A percentile compares a stretch with the other conserved stretches of the same genome.
Conservation (phyloP, 2,329 filamentous ascomycete genomes). For the Ceratocystis cacaofunesta region DNA sequence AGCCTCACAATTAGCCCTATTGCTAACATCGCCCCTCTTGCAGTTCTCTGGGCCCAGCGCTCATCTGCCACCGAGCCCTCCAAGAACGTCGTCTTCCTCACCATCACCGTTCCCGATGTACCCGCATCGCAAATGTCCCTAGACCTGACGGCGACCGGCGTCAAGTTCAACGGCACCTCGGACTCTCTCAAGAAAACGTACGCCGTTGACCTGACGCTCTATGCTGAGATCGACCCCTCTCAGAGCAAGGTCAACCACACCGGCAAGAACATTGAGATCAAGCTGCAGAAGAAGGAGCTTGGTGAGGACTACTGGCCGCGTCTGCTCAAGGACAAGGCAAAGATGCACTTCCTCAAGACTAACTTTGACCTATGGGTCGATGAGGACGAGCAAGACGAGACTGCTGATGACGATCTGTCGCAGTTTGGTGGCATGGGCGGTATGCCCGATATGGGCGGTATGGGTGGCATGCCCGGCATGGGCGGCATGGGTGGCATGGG, state of each 20-base stretch:
- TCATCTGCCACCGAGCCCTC: slow-evolving; percentile 63
- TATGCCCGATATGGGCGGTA: slow-evolving; percentile 38
- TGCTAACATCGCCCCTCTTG: background rate
- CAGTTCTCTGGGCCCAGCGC: slow-evolving; percentile 97
- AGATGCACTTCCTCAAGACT: slow-evolving; percentile 91
- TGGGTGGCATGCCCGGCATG: slow-evolving; percentile 29
- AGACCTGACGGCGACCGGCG: slow-evolving; percentile 59
- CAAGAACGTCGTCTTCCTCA: slow-evolving; percentile 93
- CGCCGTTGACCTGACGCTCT: slow-evolving; percentile 75
- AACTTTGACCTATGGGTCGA: slow-evolving; percentile 99
- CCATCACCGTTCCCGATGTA: slow-evolving; percentile 78
- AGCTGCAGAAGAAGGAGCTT: slow-evolving; percentile 93
- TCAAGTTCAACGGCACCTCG: slow-evolving; percentile 73
- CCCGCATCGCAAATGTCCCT: slow-evolving; percentile 61
- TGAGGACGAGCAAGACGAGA: slow-evolving; percentile 94
- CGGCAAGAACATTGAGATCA: slow-evolving; percentile 71
- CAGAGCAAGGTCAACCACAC: slow-evolving; percentile 82
- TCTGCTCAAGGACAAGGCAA: slow-evolving; percentile 78
- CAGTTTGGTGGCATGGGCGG: slow-evolving; percentile 51
- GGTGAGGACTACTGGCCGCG: slow-evolving; percentile 93
- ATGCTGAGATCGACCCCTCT: slow-evolving; percentile 71
- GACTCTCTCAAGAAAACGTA: slow-evolving; percentile 76
- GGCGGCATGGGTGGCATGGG: slow-evolving; percentile 49
- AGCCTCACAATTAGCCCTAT: background rate
- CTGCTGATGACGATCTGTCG: slow-evolving; percentile 64